Base-by-base conservation (phyloP, 257 asterid genomes). In the Lavandula angustifolia region DNA sequence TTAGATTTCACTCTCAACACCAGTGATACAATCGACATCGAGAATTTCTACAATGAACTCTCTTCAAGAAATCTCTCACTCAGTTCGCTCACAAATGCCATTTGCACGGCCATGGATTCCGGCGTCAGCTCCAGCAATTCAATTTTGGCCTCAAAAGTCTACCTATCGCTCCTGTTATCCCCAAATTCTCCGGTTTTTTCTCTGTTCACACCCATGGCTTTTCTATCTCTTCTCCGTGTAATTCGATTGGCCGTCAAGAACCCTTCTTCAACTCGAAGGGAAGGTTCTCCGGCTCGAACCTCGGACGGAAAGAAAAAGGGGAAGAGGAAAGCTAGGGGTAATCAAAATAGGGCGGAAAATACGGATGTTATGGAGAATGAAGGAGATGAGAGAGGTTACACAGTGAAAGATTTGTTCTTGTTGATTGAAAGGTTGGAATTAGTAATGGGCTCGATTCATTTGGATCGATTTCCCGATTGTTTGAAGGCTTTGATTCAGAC, bases 141-240 rank as follows among this genome's bases (percentile, higher is more conserved):
- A 6, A 55, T 92, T 69, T 47, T 81, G 78, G 96, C 95, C 3
- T 79, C 97, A 17, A 87, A 81, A 46, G 95, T 84, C 29, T 92
- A 89, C 54, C 70, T 92, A 0, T 81, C 86, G n/a, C 74, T 92
- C 32, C 77, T 89, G 68, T 60, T 87, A 12, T 73, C 88, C 80
- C 99, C 97, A 10, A 92, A 84, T 77, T 83, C 88, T 40, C 99
- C 96, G 2, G 96, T 89, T 57, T 92, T 92, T 44, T 84, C 97
- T 1, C 79, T 89, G 44, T 89, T 89, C 60, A 87, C 90, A 60
- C 99, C 99, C 61, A 80, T 92, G 89, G 86, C 89, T 73, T 89
- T 92, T 70, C 75, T 84, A 62, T 83, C 86, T 37, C 85, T 89
- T 42, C 87, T 89, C 60, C 89, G 94, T 4, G 77, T 84, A 0